A percentile compares a stretch with the other conserved stretches of the same genome.
Evolutionary conservation across 495 filamentous ascomycete genomes (phyloP).

Genomic region (Tuber calosporum): DNA sequence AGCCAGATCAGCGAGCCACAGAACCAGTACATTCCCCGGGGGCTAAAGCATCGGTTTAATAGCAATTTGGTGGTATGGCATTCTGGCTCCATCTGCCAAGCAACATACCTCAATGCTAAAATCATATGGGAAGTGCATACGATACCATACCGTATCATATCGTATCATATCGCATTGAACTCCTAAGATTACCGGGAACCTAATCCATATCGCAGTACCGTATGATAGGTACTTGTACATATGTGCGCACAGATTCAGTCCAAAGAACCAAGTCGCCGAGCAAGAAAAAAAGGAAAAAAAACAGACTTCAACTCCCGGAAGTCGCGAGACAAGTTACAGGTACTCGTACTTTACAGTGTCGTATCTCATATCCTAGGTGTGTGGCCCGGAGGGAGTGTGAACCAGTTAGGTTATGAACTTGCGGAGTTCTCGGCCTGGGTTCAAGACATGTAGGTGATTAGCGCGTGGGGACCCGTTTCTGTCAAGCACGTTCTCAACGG

Average conservation of each 20-base stretch:
- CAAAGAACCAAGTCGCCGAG: not conserved
- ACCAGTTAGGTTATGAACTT: not conserved
- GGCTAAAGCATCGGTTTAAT: not conserved
- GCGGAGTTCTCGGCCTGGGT: not conserved
- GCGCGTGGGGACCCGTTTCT: not conserved
- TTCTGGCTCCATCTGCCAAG: not conserved
- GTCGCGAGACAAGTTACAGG: not conserved
- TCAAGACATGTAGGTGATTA: not conserved
- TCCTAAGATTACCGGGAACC: not conserved
- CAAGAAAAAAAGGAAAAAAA: not conserved
- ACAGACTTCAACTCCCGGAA: not conserved
- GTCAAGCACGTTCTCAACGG: conserved; percentile 5
- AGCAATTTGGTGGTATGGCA: not conserved
- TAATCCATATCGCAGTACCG: not conserved
- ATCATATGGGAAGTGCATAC: not conserved
- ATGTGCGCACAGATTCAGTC: not conserved
- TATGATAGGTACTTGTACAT: not conserved
- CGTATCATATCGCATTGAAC: not conserved
- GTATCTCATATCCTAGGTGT: not conserved
- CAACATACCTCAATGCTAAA: not conserved
- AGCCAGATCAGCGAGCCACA: not conserved
- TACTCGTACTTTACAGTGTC: too few relatives aligned
- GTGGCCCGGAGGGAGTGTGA: not conserved
- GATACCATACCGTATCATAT: not conserved
- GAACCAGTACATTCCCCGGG: not conserved